A percentile compares a stretch with the other conserved stretches of the same genome.
Evolutionary conservation across 2,329 filamentous ascomycete species (phyloP).

Genomic region (Pestalotiopsis sp.): DNA sequence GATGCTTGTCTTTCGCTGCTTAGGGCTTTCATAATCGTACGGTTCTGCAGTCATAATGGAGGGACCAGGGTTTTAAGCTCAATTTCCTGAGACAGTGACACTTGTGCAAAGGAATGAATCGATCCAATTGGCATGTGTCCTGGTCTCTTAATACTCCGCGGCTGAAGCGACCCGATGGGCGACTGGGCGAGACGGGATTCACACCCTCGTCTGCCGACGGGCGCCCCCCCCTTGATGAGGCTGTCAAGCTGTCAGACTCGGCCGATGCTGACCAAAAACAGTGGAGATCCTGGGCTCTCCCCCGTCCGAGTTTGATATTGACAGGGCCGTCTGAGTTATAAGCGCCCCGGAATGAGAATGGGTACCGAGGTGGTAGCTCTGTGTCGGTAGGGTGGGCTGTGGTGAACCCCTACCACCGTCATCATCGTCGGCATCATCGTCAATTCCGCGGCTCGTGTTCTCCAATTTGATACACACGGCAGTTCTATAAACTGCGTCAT

Average conservation of each 20-base stretch:
- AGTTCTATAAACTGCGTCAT: neutral
- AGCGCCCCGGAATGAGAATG: neutral
- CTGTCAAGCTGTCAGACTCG: slow-evolving; percentile 25
- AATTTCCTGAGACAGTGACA: neutral
- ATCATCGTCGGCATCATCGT: neutral
- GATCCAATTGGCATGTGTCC: neutral
- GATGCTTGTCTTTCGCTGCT: neutral
- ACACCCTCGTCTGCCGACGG: slow-evolving; percentile 10
- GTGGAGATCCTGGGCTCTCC: neutral
- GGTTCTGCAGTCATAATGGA: neutral
- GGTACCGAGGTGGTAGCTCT: neutral
- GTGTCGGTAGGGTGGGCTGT: neutral
- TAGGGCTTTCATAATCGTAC: neutral
- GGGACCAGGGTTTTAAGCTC: neutral
- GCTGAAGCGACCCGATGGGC: neutral
- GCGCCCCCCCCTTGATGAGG: slow-evolving; percentile 9
- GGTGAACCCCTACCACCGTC: neutral
- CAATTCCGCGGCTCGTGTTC: neutral
- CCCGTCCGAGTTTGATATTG: neutral
- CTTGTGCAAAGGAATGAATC: neutral
- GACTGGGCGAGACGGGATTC: neutral
- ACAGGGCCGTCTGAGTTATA: slow-evolving; percentile 11
- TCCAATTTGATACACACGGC: neutral
- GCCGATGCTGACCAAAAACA: slow-evolving; percentile 10
- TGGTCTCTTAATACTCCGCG: neutral